A percentile compares a stretch with the other conserved stretches of the same genome.
Conservation (phyloP, 75 land plant genomes). For the Ceratopteris richardii region DNA sequence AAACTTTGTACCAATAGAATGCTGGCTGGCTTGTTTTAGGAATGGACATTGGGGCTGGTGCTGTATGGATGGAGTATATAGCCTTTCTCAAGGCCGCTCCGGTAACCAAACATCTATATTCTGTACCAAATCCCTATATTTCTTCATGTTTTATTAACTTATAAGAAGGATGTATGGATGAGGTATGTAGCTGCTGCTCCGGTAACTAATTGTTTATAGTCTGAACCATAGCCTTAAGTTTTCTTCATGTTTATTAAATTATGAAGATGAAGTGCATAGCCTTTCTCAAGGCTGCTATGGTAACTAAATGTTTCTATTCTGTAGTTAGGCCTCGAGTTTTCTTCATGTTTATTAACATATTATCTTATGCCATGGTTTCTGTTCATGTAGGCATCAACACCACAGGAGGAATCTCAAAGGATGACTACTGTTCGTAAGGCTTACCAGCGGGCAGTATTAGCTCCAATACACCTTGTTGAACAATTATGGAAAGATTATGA, state of each 20-base stretch:
- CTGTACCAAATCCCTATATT: too few species aligned
- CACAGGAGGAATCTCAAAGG: slow-evolving; percentile 85
- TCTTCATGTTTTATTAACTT: too few species aligned
- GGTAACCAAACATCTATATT: too few species aligned
- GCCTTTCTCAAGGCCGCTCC: slow-evolving; percentile 82
- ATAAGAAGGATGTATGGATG: not conserved
- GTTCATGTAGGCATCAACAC: slow-evolving; percentile 42
- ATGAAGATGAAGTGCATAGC: slow-evolving; percentile 73
- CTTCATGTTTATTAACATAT: not conserved
- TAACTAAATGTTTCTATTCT: too few species aligned
- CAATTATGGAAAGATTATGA: slow-evolving; percentile 99
- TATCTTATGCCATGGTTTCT: not conserved
- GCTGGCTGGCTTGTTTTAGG: slow-evolving; percentile 34
- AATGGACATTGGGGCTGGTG: slow-evolving; percentile 82
- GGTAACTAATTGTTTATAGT: too few species aligned
- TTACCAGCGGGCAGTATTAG: slow-evolving; percentile 82
- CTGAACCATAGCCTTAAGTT: too few species aligned
- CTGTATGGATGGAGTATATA: slow-evolving; percentile 95
- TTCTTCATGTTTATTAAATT: too few species aligned
- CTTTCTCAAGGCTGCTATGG: slow-evolving; percentile 85
- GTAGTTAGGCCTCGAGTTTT: too few species aligned
- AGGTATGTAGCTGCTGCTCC: too few species aligned
- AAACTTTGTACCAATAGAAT: too few species aligned
- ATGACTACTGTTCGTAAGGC: slow-evolving; percentile 84
- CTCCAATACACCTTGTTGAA: slow-evolving; percentile 89